These are phyloP conservation scores for Apostasia shenzhenica DNA, from an alignment of 106 monocot genomes.

Conservation along the genomic window DNA sequence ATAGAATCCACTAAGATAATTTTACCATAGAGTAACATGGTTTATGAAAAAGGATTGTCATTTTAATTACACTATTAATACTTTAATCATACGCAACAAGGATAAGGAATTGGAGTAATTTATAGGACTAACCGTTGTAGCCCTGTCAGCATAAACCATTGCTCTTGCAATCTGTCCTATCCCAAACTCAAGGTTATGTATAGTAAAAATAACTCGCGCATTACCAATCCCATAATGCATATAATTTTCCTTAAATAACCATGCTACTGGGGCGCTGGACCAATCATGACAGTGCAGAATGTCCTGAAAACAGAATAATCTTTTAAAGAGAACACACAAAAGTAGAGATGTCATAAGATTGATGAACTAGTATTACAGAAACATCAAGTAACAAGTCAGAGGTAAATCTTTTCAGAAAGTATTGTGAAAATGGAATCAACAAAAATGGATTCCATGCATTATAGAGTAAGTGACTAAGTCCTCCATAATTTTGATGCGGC, in stretches of 20 bases:
- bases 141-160: conserved; percentile 75
- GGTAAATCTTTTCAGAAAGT: too few relatives aligned
- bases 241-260: conserved; percentile 96
- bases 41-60: not conserved
- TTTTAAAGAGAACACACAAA: not conserved
- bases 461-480: too few relatives aligned
- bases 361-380: not conserved
- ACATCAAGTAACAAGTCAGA: not conserved
- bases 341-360: not conserved
- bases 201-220: conserved; percentile 80
- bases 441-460: too few relatives aligned
- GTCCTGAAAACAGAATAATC: conserved; percentile 45
- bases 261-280: conserved; percentile 96
- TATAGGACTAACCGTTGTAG: conserved; percentile 74
- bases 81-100: not conserved
- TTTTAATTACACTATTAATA: not conserved
- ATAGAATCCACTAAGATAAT: too few relatives aligned
- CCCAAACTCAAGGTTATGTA: conserved; percentile 98
- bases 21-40: too few relatives aligned
- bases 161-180: conserved; percentile 66
- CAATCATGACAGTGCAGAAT: conserved; percentile 99
- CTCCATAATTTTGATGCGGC: too few relatives aligned
- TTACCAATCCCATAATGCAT: conserved; percentile 47
- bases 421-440: too few relatives aligned
- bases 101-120: not conserved